Evolutionary conservation across 768 basidiomycete species (phyloP).

Genomic region (Botryobasidium botryosum): DNA sequence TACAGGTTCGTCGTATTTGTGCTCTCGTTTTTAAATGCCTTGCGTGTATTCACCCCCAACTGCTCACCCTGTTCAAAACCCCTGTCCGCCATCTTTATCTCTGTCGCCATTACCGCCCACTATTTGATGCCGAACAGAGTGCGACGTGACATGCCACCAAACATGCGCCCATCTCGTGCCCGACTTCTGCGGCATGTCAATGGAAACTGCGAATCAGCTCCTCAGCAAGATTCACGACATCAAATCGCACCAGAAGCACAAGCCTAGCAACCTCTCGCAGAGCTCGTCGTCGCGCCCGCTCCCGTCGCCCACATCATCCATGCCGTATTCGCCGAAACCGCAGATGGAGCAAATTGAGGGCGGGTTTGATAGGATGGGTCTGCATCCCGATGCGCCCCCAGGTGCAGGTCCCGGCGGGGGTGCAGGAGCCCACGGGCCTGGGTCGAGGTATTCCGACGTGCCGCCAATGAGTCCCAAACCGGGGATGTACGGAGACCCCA

Average conservation of each 20-base stretch:
- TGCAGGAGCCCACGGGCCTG: too few relatives aligned
- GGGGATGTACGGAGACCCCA: too few relatives aligned
- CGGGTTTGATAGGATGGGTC: slow-evolving; percentile 13
- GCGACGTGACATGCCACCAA: slow-evolving; percentile 91
- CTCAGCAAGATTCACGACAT: slow-evolving; percentile 84
- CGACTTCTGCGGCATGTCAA: slow-evolving; percentile 99
- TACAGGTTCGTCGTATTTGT: slow-evolving; percentile 26
- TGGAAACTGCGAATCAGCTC: slow-evolving; percentile 94
- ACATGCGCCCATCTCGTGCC: slow-evolving; percentile 96
- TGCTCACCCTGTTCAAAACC: too few relatives aligned
- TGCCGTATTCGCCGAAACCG: slow-evolving; percentile 11
- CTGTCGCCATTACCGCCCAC: not conserved
- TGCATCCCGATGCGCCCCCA: slow-evolving; percentile 13
- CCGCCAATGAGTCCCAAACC: too few relatives aligned
- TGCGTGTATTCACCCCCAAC: too few relatives aligned
- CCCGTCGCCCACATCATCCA: slow-evolving; percentile 14
- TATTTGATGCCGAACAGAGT: slow-evolving; percentile 34
- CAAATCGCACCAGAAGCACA: slow-evolving; percentile 31
- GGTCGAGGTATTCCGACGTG: too few relatives aligned
- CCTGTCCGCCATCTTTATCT: not conserved
- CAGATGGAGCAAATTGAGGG: slow-evolving; percentile 10
- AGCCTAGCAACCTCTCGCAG: slow-evolving; percentile 6
- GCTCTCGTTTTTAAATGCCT: not conserved
- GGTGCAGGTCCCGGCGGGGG: slow-evolving; percentile 4
- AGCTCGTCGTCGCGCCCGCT: slow-evolving; percentile 11